Base-by-base conservation (phyloP, 345 rosid species). In the Eucalyptus marginata region DNA sequence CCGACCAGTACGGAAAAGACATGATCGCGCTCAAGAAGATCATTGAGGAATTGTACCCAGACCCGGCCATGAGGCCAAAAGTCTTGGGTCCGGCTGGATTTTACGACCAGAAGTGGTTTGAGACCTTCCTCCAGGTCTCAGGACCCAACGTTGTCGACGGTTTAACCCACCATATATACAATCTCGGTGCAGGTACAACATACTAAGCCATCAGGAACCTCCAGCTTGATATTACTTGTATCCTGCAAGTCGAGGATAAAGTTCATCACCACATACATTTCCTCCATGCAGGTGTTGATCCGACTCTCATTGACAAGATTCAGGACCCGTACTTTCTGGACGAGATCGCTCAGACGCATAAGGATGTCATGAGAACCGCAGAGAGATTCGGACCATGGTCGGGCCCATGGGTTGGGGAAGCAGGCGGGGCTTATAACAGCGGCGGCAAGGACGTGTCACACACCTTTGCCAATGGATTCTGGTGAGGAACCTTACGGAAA, bases 391-490 rank as follows among this genome's bases (percentile, higher is more conserved):
- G 94, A 4, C 95, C 96, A 5, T 93, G 96, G 95, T 71, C 95
- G 14, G 92, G 90, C 24, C 89, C 96, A 1, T 96, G 97, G 96
- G 94, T 96, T 79, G 94, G 96, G 11, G 98, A 96, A 92, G 58
- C 97, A 15, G 96, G 96, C 59, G 96, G 97, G 71, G 96, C 96
- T 89, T 95, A 92, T 84, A 96, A 95, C 80, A 94, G 96, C 66
- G 97, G 98, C 18, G 94, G 97, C 87, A 94, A 92, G 89, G 92
- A 93, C 58, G 96, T 96, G 13, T 93, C 95, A 0, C 92, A 91
- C 85, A 92, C 94, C n/a, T 96, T 96, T 71, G 94, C 87, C 14
- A 44, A 94, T 89, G 95, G 95, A 24, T 95, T 96, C 90, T 96
- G 96, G 98, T 94, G 50, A 88, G 71, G 27, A 18, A 43, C 46